These are phyloP conservation scores for Picochlorum sp. DNA, from an alignment of 139 green algal genomes.

Conservation along the genomic window DNA sequence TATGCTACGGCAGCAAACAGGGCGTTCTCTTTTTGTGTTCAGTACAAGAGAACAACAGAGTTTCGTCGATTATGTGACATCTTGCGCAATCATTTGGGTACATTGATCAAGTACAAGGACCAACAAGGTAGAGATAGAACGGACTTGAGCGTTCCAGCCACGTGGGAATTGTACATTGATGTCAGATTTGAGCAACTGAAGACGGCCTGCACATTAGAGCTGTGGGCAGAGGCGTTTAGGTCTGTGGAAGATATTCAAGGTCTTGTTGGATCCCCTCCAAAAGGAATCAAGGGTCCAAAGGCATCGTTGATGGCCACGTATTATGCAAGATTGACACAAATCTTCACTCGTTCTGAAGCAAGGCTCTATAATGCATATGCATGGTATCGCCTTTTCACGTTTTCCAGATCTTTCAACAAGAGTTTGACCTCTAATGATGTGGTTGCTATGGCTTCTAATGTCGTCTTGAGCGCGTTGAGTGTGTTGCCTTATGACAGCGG, in stretches of 20 bases:
- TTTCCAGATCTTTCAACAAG: slow-evolving; percentile 78
- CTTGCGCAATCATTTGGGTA: slow-evolving; percentile 92
- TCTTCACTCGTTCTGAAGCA: slow-evolving; percentile 77
- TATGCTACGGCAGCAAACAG: slow-evolving; percentile 82
- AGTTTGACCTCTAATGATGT: slow-evolving; percentile 64
- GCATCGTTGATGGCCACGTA: slow-evolving; percentile 91
- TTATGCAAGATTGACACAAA: slow-evolving; percentile 87
- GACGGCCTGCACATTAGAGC: slow-evolving; percentile 75
- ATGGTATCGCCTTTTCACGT: slow-evolving; percentile 77
- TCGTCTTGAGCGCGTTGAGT: slow-evolving; percentile 85
- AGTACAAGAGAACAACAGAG: slow-evolving; percentile 95
- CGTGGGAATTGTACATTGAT: slow-evolving; percentile 87
- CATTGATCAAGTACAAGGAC: slow-evolving; percentile 88
- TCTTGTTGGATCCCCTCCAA: slow-evolving; percentile 61
- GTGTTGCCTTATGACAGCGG: slow-evolving; percentile 80
- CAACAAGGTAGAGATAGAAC: slow-evolving; percentile 73
- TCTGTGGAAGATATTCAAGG: slow-evolving; percentile 97
- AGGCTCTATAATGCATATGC: slow-evolving; percentile 92
- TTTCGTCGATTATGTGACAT: slow-evolving; percentile 98
- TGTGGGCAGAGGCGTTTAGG: slow-evolving; percentile 98
- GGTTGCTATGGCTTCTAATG: slow-evolving; percentile 68
- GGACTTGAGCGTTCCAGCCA: slow-evolving; percentile 81
- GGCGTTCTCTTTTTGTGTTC: slow-evolving; percentile 88
- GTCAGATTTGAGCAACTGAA: slow-evolving; percentile 92
- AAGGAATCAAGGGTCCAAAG: slow-evolving; percentile 77